Evolutionary conservation across 345 rosid species (phyloP), one percentile per base, ranked within the genome.

Genomic region (Salix caprea): DNA sequence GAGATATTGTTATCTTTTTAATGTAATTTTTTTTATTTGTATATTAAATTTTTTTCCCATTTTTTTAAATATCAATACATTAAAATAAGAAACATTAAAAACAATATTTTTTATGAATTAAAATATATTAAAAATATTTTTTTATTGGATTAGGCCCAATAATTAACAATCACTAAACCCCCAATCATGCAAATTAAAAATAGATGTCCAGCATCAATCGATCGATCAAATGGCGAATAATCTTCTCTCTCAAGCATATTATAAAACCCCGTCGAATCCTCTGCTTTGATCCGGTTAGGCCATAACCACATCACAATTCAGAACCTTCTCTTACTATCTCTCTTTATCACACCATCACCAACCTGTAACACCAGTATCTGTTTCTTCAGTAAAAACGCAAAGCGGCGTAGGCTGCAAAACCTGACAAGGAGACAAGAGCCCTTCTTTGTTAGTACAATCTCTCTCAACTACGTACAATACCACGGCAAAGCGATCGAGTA

Each of bases 351-450:
- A 62, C n/a, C n/a, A 52, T 44, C 48, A 19, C 36, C 46, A 11
- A 6, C 36, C 44, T 48, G 2, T 5, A 18, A 15, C 74, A 24
- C 19, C 72, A 50, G 2, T 2, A 23, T 71, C 30, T 44, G n/a
- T 7, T 4, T 37, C 28, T 26, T 42, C 21, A 76, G 67, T 46
- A 65, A 70, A 69, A 70, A 69, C 79, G 83, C 83, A 75, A 81
- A 83, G 85, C 87, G 86, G 82, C 86, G 77, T 68, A 74, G 78
- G 71, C 86, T 73, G 81, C 80, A 67, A 67, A 85, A 7, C 56
- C 89, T 85, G 87, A 80, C 86, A 77, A 69, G 73, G 23, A 77
- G 79, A 30, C 75, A 61, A 68, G 64, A 56, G 7, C 28, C 9
- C 16, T 39, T 54, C 12, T 12, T 58, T 70, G 61, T 28, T 28